These are phyloP conservation scores for Colletotrichum neosansevieriae DNA, from an alignment of 2,329 filamentous ascomycete genomes.

Conservation along the genomic window DNA sequence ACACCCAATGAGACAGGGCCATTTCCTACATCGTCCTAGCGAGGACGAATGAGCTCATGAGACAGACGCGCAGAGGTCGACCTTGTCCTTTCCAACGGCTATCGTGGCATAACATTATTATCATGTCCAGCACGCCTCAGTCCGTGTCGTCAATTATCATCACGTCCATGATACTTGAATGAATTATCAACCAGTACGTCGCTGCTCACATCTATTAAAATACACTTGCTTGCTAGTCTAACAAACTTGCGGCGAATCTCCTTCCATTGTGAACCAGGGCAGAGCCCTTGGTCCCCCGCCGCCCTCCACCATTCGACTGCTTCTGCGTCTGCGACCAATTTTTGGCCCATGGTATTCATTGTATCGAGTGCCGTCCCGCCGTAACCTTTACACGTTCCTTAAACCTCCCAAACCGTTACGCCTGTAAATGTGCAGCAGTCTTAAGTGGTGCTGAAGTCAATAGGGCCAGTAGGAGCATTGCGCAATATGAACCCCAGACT, in stretches of 20 bases:
- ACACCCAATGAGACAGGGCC: constrained; percentile 25
- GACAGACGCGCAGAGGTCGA: no score
- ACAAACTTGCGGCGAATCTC: constrained; percentile 33
- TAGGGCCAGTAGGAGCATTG: constrained; percentile 5
- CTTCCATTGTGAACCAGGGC: constrained; percentile 8
- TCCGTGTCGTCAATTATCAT: neutral
- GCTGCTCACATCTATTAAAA: constrained; percentile 56
- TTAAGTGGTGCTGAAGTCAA: constrained; percentile 20
- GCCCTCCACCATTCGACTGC: constrained; percentile 20
- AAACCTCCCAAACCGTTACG: constrained; percentile 39
- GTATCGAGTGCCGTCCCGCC: constrained; percentile 42
- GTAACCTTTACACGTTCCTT: constrained; percentile 42
- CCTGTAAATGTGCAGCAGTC: constrained; percentile 37
- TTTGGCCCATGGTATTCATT: constrained; percentile 45
- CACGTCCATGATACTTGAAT: neutral
- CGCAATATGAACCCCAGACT: constrained; percentile 8
- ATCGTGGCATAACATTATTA: neutral
- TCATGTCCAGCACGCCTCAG: neutral
- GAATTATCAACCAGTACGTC: constrained; percentile 12
- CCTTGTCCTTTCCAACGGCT: no score
- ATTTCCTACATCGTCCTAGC: constrained; percentile 33
- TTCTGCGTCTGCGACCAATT: constrained; percentile 20
- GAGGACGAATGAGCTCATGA: neutral
- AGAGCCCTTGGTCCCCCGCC: neutral
- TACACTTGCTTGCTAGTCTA: constrained; percentile 49